Evolutionary conservation across 2,329 filamentous ascomycete species (phyloP).

Genomic region (Onygenales sp.): DNA sequence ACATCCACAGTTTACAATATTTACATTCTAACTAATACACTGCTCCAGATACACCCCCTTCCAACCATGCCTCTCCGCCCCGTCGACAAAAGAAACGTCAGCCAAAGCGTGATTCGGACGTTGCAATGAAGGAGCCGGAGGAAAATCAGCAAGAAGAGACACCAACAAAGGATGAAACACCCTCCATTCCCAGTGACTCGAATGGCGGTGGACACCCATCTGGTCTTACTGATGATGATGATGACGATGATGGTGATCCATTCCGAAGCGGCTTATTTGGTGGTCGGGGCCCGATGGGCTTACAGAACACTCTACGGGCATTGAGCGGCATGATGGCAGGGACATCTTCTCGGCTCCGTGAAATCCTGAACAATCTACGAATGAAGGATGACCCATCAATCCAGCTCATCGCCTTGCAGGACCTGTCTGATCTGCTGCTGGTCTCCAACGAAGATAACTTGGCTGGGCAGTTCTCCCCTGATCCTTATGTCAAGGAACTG

Average conservation of each 20-base stretch:
- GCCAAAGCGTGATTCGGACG: conserved; percentile 52
- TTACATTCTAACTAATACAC: conserved; percentile 1
- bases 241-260: conserved; percentile 51
- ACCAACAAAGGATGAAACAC: conserved; percentile 40
- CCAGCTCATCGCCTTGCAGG: conserved; percentile 85
- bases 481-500: conserved; percentile 90
- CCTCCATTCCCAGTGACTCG: conserved; percentile 53
- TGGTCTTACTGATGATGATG: conserved; percentile 48
- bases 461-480: conserved; percentile 87
- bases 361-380: conserved; percentile 64
- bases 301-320: conserved; percentile 75
- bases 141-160: conserved; percentile 39
- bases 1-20: not conserved
- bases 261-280: conserved; percentile 58
- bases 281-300: conserved; percentile 50
- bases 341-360: conserved; percentile 67
- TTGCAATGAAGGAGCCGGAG: conserved; percentile 61
- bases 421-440: conserved; percentile 83
- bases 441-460: conserved; percentile 96
- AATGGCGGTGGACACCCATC: conserved; percentile 42
- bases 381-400: conserved; percentile 77
- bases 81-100: conserved; percentile 46
- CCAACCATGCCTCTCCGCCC: conserved; percentile 23
- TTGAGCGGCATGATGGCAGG: conserved; percentile 88
- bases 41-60: conserved; percentile 21